A percentile compares a stretch with the other conserved stretches of the same genome.
Conservation (phyloP, 345 rosid genomes). For the Linum usitatissimum region DNA sequence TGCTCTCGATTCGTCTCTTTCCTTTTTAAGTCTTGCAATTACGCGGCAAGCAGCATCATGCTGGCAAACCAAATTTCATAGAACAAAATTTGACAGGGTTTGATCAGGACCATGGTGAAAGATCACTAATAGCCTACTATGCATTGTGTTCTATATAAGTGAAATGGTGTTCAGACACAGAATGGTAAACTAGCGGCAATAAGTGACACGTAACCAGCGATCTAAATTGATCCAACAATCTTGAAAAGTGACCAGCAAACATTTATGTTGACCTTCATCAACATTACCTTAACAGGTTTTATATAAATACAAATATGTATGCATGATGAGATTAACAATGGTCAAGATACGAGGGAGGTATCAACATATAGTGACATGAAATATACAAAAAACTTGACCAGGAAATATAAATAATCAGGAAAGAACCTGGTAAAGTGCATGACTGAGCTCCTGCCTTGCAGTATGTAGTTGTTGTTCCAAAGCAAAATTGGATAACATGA, state of each 20-base stretch:
- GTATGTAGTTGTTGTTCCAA: slow-evolving; percentile 93
- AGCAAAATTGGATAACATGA: slow-evolving; percentile 90
- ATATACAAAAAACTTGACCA: not conserved
- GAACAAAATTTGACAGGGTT: not conserved
- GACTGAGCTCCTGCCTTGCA: slow-evolving; percentile 96
- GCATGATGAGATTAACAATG: not conserved
- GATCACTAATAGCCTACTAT: not conserved
- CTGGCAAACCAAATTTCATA: slow-evolving; percentile 25
- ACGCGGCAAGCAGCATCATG: slow-evolving; percentile 99
- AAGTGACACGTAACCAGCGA: not conserved
- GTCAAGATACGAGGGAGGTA: not conserved
- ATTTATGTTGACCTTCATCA: not conserved
- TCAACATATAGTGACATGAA: not conserved
- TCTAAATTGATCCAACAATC: not conserved
- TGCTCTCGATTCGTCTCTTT: slow-evolving; percentile 79
- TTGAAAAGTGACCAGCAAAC: not conserved
- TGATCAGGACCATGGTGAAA: not conserved
- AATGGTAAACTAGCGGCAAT: not conserved
- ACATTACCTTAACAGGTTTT: too few relatives aligned
- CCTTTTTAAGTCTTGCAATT: slow-evolving; percentile 92
- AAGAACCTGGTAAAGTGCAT: slow-evolving; percentile 94
- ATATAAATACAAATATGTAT: not conserved
- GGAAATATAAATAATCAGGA: not conserved
- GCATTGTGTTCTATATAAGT: not conserved
- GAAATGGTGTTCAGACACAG: not conserved